These are phyloP conservation scores for Dactylorhiza incarnata DNA, from an alignment of 106 monocot genomes.

Conservation along the genomic window DNA sequence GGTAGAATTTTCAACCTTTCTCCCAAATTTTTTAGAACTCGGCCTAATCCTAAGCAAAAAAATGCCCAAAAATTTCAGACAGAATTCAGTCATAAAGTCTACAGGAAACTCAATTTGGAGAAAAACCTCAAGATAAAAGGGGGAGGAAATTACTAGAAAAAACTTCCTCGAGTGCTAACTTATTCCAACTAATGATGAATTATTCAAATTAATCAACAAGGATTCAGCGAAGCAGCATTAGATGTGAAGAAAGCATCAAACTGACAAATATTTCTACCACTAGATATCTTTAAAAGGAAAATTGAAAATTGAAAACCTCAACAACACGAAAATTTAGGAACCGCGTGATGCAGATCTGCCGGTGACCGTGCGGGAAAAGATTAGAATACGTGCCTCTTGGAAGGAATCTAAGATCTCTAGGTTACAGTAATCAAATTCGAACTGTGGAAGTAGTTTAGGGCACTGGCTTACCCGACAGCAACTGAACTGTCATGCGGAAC, in stretches of 20 bases:
- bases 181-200: background rate
- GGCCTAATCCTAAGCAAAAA: background rate
- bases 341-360: background rate
- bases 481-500: background rate
- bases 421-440: background rate
- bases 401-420: background rate
- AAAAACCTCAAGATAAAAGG: background rate
- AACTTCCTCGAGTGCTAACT: background rate
- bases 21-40: background rate
- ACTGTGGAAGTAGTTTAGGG: background rate
- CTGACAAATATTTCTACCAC: background rate
- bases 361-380: background rate
- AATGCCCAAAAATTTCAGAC: background rate
- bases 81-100: background rate
- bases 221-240: background rate
- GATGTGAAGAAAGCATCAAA: background rate
- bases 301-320: background rate
- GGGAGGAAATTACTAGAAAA: background rate
- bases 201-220: background rate
- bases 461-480: background rate
- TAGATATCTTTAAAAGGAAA: background rate
- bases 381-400: background rate
- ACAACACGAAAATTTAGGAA: background rate
- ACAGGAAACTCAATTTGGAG: background rate
- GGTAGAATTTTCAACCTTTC: background rate